Evolutionary conservation across 495 filamentous ascomycete genomes (phyloP), one percentile per base, ranked within the genome.

Genomic region (Gamarada debralockiae): DNA sequence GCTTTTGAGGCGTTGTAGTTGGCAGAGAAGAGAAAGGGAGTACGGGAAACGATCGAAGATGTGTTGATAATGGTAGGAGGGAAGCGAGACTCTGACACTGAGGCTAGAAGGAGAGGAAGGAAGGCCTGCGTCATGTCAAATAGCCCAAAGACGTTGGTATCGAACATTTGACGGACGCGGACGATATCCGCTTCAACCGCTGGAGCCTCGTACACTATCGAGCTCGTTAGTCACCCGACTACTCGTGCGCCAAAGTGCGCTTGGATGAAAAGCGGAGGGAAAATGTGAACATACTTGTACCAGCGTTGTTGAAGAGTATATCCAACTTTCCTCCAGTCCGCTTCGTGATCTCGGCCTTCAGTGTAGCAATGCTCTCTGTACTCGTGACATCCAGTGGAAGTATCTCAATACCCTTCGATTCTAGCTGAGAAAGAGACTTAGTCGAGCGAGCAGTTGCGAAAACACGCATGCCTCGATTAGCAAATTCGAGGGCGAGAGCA

Each of bases 261-360:
- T 34, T n/a, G n/a, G 8, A n/a, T 34, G 31, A 34, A 34, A 34
- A 34, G 31, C 8, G 8, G 31, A 8, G 31, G 31, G 31, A 34
- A 34, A n/a, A 34, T 34, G 31, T 8, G 8, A 40, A 41, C 37
- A 14, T 24, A 47, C 39, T 52, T 25, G 62, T 70, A 27, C 39
- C 73, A 71, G 81, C 81, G 57, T 86, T 86, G 64, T 87, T 87
- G 52, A 87, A 72, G 12, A 86, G 72, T 47, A 76, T 75, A 57
- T 84, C 77, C 6, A 87, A 69, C 40, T 61, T 76, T 5, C 78
- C 80, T 47, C 70, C 71, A 0, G 81, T 85, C 27, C 76, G 48
- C 15, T 66, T 62, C 15, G 62, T 63, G 18, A 81, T 74, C 8
- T 70, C 67, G 7, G 60, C 63, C 43, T 72, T 70, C 55, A 70